A percentile compares a stretch with the other conserved stretches of the same genome.
phyloP scores from a whole-genome alignment of 352 stramenopile species.

The Globisporangium heterothallicum region DNA sequence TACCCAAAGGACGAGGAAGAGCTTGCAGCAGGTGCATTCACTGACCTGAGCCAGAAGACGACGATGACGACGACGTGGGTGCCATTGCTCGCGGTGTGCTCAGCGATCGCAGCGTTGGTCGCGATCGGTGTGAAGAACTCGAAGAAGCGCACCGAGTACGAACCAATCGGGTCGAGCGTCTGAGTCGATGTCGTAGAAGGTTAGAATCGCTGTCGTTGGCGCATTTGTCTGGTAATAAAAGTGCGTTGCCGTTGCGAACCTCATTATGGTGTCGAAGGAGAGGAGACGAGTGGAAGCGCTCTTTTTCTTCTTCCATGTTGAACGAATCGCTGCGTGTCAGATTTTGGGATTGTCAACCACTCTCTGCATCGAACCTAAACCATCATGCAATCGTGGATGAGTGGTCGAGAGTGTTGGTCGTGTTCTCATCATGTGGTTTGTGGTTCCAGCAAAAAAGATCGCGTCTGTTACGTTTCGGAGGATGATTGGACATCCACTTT shows the following conservation, averaged over 20 bases:
- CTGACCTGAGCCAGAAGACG: conserved; percentile 2
- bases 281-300: no score
- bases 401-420: background rate
- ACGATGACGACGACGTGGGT: conserved; percentile 6
- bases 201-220: no score
- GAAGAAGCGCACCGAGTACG: conserved; percentile 30
- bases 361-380: no score
- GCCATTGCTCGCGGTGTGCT: conserved; percentile 14
- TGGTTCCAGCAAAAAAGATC: no score
- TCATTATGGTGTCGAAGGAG: no score
- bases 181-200: no score
- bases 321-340: no score
- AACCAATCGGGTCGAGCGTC: conserved; percentile 18
- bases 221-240: no score
- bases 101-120: conserved; percentile 18
- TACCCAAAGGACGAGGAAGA: conserved; percentile 68
- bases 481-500: background rate
- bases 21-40: conserved; percentile 30
- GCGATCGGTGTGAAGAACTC: conserved; percentile 30
- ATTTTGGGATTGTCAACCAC: no score
- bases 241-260: no score
- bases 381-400: background rate
- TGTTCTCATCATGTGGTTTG: no score
- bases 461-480: background rate
- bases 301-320: no score